phyloP scores from a whole-genome alignment of 495 filamentous ascomycete genomes.

The Tuber microsphaerosporum region DNA sequence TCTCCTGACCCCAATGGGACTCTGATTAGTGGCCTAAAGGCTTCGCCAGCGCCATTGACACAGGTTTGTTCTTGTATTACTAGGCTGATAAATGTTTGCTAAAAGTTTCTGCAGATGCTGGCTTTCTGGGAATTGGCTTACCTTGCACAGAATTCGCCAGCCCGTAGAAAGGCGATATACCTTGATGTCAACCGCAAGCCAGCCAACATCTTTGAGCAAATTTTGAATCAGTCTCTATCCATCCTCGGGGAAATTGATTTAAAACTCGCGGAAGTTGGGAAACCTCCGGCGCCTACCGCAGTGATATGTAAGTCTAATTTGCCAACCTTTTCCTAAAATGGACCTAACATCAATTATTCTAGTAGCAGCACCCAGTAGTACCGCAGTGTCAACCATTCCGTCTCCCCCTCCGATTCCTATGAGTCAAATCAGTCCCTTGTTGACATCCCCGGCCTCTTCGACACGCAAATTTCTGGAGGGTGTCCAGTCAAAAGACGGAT shows the following conservation, averaged over 20 bases:
- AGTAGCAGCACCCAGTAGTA: conserved; percentile 10
- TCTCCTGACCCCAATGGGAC: conserved; percentile 89
- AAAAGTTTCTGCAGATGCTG: conserved; percentile 51
- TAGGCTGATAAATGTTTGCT: not conserved
- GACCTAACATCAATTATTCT: conserved; percentile 9
- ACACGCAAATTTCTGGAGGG: conserved; percentile 27
- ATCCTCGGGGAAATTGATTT: conserved; percentile 58
- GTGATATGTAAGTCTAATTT: conserved; percentile 14
- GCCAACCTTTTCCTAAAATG: not conserved
- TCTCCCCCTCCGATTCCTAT: conserved; percentile 32
- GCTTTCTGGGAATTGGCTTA: conserved; percentile 85
- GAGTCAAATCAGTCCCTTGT: conserved; percentile 16
- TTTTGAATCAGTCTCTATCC: conserved; percentile 58
- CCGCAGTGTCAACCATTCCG: conserved; percentile 6
- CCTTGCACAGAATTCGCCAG: conserved; percentile 64
- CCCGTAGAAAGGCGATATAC: conserved; percentile 74
- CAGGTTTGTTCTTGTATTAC: conserved; percentile 44
- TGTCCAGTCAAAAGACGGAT: conserved; percentile 33
- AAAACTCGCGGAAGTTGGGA: conserved; percentile 57
- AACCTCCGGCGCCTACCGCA: conserved; percentile 42
- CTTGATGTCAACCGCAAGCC: conserved; percentile 78
- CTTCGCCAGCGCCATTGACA: conserved; percentile 57
- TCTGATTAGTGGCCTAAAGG: conserved; percentile 71
- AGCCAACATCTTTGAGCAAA: conserved; percentile 72
- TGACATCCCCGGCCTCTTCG: conserved; percentile 9